These are phyloP conservation scores for Cornus florida DNA, from an alignment of 148 eudicot genomes.

Conservation along the genomic window DNA sequence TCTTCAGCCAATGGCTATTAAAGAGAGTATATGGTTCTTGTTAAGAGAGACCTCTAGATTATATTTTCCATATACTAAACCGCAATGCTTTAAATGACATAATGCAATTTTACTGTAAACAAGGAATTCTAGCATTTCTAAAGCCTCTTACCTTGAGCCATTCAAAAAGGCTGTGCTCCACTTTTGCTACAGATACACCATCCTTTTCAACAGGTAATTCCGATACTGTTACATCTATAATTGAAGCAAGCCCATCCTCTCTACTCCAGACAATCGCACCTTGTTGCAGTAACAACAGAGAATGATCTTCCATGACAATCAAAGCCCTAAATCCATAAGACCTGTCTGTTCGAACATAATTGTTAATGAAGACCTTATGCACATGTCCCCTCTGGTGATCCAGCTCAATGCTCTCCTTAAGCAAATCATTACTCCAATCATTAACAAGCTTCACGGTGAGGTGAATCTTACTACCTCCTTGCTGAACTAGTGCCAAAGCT, in stretches of 20 bases:
- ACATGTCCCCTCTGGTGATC: slow-evolving; percentile 68
- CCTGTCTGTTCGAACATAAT: slow-evolving; percentile 82
- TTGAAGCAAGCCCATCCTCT: slow-evolving; percentile 96
- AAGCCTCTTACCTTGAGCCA: slow-evolving; percentile 83
- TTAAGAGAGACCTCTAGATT: too few relatives aligned
- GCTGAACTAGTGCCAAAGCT: slow-evolving; percentile 80
- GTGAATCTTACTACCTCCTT: slow-evolving; percentile 52
- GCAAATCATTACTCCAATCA: slow-evolving; percentile 58
- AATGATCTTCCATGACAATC: slow-evolving; percentile 99
- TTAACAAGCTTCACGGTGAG: slow-evolving; percentile 65
- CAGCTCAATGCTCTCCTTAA: slow-evolving; percentile 69
- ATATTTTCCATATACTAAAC: background rate
- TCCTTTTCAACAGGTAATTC: slow-evolving; percentile 88
- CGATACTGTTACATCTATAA: slow-evolving; percentile 81
- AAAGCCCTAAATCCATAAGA: slow-evolving; percentile 91
- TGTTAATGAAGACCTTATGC: slow-evolving; percentile 81
- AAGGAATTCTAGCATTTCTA: background rate
- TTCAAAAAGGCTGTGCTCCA: slow-evolving; percentile 88
- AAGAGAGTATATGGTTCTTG: too few relatives aligned
- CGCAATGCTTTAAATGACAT: background rate
- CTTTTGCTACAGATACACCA: slow-evolving; percentile 97
- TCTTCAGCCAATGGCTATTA: too few relatives aligned
- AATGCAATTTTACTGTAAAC: background rate
- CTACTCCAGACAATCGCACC: slow-evolving; percentile 95
- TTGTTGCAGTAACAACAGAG: slow-evolving; percentile 84